phyloP scores from a whole-genome alignment of 2,329 filamentous ascomycete species.

The Diaporthe helianthi region DNA sequence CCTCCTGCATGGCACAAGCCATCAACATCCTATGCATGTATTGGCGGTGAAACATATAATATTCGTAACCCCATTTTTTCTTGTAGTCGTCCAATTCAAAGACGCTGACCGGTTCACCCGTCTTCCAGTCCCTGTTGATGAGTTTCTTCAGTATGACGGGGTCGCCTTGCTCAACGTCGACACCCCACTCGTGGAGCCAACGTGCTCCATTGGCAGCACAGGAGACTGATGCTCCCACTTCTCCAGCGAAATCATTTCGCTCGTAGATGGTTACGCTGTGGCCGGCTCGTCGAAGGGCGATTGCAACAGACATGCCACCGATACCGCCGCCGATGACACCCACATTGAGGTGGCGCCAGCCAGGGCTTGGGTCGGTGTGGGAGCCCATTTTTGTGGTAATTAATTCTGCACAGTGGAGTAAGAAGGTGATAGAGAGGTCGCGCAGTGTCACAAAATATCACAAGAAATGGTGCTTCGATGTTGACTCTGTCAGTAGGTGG shows the following conservation, averaged over 20 bases:
- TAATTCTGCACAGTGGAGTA: not conserved
- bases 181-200: conserved; percentile 73
- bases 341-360: conserved; percentile 55
- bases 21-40: conserved; percentile 51
- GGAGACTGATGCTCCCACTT: conserved; percentile 71
- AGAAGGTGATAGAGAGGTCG: not conserved
- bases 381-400: conserved; percentile 1
- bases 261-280: conserved; percentile 68
- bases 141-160: conserved; percentile 70
- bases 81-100: conserved; percentile 72
- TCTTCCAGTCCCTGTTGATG: conserved; percentile 75
- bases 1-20: conserved; percentile 38
- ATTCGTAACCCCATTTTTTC: conserved; percentile 66
- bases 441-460: not conserved
- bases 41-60: conserved; percentile 69
- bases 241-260: conserved; percentile 69
- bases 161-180: conserved; percentile 69
- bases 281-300: conserved; percentile 55
- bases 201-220: conserved; percentile 74
- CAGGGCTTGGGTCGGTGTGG: conserved; percentile 19
- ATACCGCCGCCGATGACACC: conserved; percentile 56
- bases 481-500: not conserved
- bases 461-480: not conserved
- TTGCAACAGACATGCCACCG: conserved; percentile 54
- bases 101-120: conserved; percentile 69